Evolutionary conservation across 2,329 filamentous ascomycete species (phyloP).

Genomic region (Penicillium sp.): DNA sequence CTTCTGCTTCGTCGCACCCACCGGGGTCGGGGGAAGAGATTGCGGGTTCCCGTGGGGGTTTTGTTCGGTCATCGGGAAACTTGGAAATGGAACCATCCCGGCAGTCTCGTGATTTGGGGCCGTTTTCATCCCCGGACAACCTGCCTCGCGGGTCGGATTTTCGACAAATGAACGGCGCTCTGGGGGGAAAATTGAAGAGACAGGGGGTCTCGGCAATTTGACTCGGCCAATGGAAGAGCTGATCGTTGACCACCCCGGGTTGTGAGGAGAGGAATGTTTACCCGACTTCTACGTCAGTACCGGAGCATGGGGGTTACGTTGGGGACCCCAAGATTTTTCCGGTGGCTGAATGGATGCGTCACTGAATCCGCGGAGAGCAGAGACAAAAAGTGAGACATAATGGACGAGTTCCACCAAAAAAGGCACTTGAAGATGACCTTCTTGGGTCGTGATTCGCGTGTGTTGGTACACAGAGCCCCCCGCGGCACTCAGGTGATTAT

Average conservation of each 20-base stretch:
- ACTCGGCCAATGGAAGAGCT: neutral
- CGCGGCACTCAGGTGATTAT: neutral
- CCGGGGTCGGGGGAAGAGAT: conserved; percentile 6
- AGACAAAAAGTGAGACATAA: neutral
- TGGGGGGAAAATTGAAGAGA: neutral
- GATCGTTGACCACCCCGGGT: neutral
- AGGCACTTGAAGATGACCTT: neutral
- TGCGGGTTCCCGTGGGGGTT: conserved; percentile 13
- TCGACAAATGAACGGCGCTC: neutral
- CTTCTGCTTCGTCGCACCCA: neutral
- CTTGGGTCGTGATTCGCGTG: neutral
- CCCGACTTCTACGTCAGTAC: neutral
- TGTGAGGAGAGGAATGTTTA: neutral
- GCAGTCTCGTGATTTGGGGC: neutral
- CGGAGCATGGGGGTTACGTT: neutral
- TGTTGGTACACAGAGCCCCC: neutral
- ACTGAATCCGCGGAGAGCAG: neutral
- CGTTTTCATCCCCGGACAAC: neutral
- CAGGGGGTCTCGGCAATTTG: neutral
- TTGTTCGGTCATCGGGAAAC: conserved; percentile 8
- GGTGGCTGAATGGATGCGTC: neutral
- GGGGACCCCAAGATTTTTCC: neutral
- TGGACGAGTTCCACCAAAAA: too few species aligned
- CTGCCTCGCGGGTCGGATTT: neutral
- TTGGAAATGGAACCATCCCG: neutral